Percentiles rank a stretch among this genome's conserved stretches.
phyloP scores from a whole-genome alignment of 1,139 yeast genomes.

The Suhomyces guaymorum region DNA sequence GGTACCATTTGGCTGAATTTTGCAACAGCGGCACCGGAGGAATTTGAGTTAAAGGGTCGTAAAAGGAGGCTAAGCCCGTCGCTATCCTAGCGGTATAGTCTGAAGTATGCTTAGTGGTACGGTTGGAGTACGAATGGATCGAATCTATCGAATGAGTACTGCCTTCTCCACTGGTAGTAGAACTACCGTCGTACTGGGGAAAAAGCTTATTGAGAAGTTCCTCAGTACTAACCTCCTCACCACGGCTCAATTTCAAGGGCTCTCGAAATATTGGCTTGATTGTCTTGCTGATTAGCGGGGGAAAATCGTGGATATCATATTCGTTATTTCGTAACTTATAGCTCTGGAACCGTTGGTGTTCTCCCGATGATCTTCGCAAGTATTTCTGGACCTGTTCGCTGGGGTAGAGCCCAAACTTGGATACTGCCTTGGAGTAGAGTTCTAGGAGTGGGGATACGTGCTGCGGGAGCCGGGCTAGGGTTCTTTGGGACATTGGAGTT shows the following conservation, averaged over 20 bases:
- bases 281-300: constrained; percentile 21
- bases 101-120: constrained; percentile 20
- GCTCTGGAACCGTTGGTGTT: constrained; percentile 22
- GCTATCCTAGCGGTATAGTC: constrained; percentile 26
- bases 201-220: constrained; percentile 10
- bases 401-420: constrained; percentile 4
- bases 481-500: constrained; percentile 17
- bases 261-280: constrained; percentile 22
- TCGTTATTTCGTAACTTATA: constrained; percentile 19
- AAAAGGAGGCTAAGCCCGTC: constrained; percentile 25
- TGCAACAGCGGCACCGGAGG: constrained; percentile 16
- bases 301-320: constrained; percentile 24
- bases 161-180: too few relatives aligned
- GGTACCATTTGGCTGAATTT: constrained; percentile 34
- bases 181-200: background rate
- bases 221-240: constrained; percentile 19
- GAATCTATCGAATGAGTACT: constrained; percentile 18
- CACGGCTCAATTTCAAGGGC: constrained; percentile 17
- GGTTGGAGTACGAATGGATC: constrained; percentile 14
- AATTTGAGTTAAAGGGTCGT: constrained; percentile 19
- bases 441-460: constrained; percentile 15
- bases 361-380: constrained; percentile 20
- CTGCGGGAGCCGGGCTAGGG: constrained; percentile 20
- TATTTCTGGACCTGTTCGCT: constrained; percentile 15
- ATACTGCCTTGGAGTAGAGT: constrained; percentile 16